phyloP scores from a whole-genome alignment of 2,329 filamentous ascomycete species.

The Grosmannia serpens region DNA sequence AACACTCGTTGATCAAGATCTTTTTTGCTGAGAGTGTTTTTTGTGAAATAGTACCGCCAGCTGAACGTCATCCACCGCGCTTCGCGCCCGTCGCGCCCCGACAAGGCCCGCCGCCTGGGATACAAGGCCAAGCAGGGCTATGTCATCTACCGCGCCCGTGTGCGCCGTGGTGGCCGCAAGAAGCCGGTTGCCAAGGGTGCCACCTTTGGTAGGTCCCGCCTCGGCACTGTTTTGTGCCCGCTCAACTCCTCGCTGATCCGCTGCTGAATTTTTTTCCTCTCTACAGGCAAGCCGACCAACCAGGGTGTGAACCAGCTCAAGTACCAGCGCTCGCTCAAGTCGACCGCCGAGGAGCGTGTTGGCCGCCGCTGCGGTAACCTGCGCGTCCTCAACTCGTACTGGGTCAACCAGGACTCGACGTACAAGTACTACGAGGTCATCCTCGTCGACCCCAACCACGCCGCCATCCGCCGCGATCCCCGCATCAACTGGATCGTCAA shows the following conservation, averaged over 20 bases:
- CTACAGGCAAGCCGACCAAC: slow-evolving; percentile 98
- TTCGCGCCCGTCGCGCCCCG: slow-evolving; percentile 92
- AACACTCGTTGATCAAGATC: slow-evolving; percentile 95
- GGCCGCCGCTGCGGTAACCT: slow-evolving; percentile 98
- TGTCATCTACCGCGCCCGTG: slow-evolving; percentile 98
- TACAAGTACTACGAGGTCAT: slow-evolving; percentile 99
- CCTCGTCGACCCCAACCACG: slow-evolving; percentile 99
- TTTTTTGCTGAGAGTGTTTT: slow-evolving; percentile 9
- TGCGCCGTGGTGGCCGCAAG: slow-evolving; percentile 98
- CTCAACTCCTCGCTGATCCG: background rate
- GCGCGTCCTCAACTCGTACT: slow-evolving; percentile 99
- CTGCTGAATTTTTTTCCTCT: background rate
- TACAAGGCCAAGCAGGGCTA: slow-evolving; percentile 99
- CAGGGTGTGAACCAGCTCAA: slow-evolving; percentile 99
- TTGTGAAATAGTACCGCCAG: slow-evolving; percentile 64
- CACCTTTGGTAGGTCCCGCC: slow-evolving; percentile 70
- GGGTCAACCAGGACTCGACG: slow-evolving; percentile 99
- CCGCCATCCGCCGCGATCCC: slow-evolving; percentile 96
- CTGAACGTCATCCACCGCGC: slow-evolving; percentile 99
- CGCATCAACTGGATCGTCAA: slow-evolving; percentile 99
- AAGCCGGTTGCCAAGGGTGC: slow-evolving; percentile 92
- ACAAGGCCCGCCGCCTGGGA: slow-evolving; percentile 99
- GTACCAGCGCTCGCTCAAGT: slow-evolving; percentile 98
- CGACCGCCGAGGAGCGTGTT: slow-evolving; percentile 99
- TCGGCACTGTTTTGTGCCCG: too few species aligned